A percentile compares a stretch with the other conserved stretches of the same genome.
phyloP scores from a whole-genome alignment of 192 early-diverging fungal genomes.

The Gamsiella multidivaricata region DNA sequence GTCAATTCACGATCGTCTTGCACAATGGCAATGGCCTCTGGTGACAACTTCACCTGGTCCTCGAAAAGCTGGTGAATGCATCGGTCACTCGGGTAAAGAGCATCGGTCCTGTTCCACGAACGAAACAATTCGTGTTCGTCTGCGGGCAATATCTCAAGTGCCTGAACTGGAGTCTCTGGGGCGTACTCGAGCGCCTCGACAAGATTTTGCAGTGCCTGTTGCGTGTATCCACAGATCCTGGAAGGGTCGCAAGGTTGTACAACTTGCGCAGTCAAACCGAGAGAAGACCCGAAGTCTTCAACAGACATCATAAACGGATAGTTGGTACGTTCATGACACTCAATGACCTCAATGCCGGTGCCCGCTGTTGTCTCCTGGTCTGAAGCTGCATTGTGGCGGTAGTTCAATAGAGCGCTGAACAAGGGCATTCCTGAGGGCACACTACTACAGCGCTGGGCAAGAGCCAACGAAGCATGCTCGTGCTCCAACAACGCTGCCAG shows the following conservation, averaged over 20 bases:
- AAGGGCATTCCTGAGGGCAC: conserved; percentile 1
- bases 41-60: neutral
- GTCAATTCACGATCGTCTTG: conserved; percentile 2
- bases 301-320: conserved; percentile 6
- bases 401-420: conserved; percentile 13
- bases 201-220: conserved; percentile 1
- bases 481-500: conserved; percentile 3
- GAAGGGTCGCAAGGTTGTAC: neutral
- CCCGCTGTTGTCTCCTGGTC: neutral
- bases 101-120: conserved; percentile 13
- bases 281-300: conserved; percentile 12
- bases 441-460: conserved; percentile 14
- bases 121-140: neutral
- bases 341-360: neutral
- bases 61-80: conserved; percentile 14
- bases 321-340: conserved; percentile 1
- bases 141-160: neutral
- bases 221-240: conserved; percentile 9
- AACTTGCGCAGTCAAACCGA: conserved; percentile 5
- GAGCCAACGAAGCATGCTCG: conserved; percentile 9
- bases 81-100: neutral
- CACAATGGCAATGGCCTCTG: conserved; percentile 7
- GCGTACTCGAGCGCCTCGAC: neutral
- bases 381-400: neutral
- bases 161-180: neutral